Base-by-base conservation (phyloP, 352 stramenopile genomes). In the Achlya hypogyna region DNA sequence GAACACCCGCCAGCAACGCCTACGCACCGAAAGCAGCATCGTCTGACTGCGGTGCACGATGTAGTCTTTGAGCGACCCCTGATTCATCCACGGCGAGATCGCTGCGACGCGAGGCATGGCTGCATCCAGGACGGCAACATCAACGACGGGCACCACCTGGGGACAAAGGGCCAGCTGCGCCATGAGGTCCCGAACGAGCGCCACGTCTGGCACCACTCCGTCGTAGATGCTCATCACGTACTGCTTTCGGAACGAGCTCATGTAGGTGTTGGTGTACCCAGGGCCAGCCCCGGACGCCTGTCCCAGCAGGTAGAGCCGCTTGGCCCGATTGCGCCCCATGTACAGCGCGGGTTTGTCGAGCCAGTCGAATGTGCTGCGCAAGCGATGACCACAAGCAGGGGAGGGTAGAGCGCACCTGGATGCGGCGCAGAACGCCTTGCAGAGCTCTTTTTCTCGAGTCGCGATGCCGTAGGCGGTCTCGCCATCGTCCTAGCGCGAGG, bases 61-160 rank as follows among this genome's bases (percentile, higher is more conserved):
- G 35, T 63, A 63, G 29, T 63, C 54, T 20, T 63, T 63, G 32
- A 63, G 54, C 54, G 54, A 63, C 16, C 54, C 54, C 32, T 63
- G 54, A n/a, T 31, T 31, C 34, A 63, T 34, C 14, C 45, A 63
- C 35, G 54, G 54, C 32, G 54, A 51, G 20, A 63, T n/a, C 34
- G 34, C 34, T 16, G 34, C 34, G 6, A 42, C 14, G 34, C 34
- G 34, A 6, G 34, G 34, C 34, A 14, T 42, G 6, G 6, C 34
- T 6, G 6, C 6, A 14, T 42, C 34, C 6, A 42, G 34, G 34
- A 16, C 6, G 6, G 34, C 34, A 14, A 63, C 45, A 20, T 51
- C 54, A 8, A 63, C 23, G 18, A 63, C 54, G 6, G 54, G 54
- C 28, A 63, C 29, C 5, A 63, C 54, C 10, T 51, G 54, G 6